These are phyloP conservation scores for Ophiocordyceps unilateralis DNA, from an alignment of 2,329 filamentous ascomycete species.

Conservation along the genomic window DNA sequence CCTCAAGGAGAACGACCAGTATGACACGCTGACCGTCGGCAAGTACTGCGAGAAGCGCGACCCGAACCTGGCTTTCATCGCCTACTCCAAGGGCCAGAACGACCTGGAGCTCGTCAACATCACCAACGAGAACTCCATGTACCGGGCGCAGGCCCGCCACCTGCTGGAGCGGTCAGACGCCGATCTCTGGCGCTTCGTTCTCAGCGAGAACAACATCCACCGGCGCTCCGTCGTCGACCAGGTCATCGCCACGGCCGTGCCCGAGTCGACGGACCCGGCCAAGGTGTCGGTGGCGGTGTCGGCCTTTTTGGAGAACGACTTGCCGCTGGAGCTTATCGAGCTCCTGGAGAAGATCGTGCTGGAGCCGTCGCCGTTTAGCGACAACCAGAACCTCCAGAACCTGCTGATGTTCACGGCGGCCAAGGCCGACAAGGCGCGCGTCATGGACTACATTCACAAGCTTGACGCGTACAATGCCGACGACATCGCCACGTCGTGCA, in stretches of 20 bases:
- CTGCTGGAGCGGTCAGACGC: conserved; percentile 75
- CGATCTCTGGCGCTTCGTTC: conserved; percentile 88
- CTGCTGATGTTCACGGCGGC: conserved; percentile 89
- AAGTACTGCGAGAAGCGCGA: conserved; percentile 99
- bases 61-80: conserved; percentile 86
- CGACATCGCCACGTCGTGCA: conserved; percentile 84
- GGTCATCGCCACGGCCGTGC: conserved; percentile 87
- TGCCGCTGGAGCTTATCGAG: conserved; percentile 90
- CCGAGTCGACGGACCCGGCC: conserved; percentile 78
- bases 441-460: conserved; percentile 92
- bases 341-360: conserved; percentile 97
- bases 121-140: conserved; percentile 99
- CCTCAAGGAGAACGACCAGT: conserved; percentile 91
- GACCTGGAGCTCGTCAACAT: conserved; percentile 94
- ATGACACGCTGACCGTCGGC: conserved; percentile 79
- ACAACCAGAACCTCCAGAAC: conserved; percentile 94
- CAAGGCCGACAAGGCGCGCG: conserved; percentile 85
- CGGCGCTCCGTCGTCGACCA: conserved; percentile 89
- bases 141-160: conserved; percentile 92
- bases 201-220: conserved; percentile 91
- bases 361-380: conserved; percentile 97
- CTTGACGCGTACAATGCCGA: conserved; percentile 79
- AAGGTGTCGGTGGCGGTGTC: conserved; percentile 92
- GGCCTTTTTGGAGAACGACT: conserved; percentile 76
- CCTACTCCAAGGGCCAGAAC: conserved; percentile 92